Evolutionary conservation across 345 rosid species (phyloP), one percentile per base, ranked within the genome.

Genomic region (Gossypium longicalyx): DNA sequence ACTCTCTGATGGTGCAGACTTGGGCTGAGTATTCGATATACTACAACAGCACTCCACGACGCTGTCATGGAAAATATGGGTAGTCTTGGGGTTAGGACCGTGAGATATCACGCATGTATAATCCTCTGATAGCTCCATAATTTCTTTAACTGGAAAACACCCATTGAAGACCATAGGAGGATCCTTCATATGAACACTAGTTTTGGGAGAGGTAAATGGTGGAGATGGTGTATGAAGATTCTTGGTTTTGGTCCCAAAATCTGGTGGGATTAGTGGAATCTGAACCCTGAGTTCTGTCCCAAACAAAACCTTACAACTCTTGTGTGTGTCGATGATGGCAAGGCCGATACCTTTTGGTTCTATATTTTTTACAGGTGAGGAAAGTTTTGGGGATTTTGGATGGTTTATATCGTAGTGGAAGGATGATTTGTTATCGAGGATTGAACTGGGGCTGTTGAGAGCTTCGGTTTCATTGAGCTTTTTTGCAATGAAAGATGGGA

Each of bases 1-100:
- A 1, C 73, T 76, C 57, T 48, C 78, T 34, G 41, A 34, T 1
- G 74, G 66, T 25, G 62, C 54, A 22, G 77, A 29, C 47, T 59
- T 65, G 23, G 72, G 54, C 65, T 75, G 45, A 45, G 75, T 45
- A 38, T 65, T 78, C 17, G 78, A 61, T 27, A 72, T 66, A 71
- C 74, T 53, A 73, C 51, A 58, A 66, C 68, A 76, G 72, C 74
- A 77, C 73, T 85, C 94, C 23, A 94, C 84, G 72, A 92, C 75
- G 77, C 91, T 86, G 84, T 92, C 83, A 61, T 89, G 90, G 76
- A 89, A 92, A 53, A 92, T 89, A 76, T 85, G 98, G 13, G 94
- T 94, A 43, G 93, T 86, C 76, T 80, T 90, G 4, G 97, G 94
- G 70, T 89, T 88, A 4, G 94, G 88, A 12, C 97, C 97, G 65